Evolutionary conservation across 306 rosid genomes (phyloP).

Genomic region (Sicyos baderoa): DNA sequence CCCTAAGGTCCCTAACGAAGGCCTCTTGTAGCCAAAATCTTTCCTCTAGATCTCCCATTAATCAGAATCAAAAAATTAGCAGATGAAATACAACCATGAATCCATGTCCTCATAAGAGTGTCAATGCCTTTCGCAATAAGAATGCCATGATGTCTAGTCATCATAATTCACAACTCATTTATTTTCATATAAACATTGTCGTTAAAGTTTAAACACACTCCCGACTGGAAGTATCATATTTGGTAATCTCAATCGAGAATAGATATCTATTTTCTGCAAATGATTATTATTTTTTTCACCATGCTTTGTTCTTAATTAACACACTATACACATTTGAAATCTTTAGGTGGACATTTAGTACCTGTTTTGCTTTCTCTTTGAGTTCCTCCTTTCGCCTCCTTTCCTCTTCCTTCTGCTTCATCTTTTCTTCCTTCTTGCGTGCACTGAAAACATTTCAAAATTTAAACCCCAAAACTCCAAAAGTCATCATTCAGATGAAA

Average conservation of each 20-base stretch:
- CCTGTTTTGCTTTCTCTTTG: constrained; percentile 72
- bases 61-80: too few relatives aligned
- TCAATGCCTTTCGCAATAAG: too few relatives aligned
- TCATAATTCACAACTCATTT: not conserved
- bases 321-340: not conserved
- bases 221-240: not conserved
- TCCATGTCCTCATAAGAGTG: too few relatives aligned
- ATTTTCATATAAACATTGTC: not conserved
- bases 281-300: not conserved
- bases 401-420: constrained; percentile 65
- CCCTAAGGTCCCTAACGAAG: too few relatives aligned
- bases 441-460: constrained; percentile 39
- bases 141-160: not conserved
- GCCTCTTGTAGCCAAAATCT: too few relatives aligned
- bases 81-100: too few relatives aligned
- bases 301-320: not conserved
- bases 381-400: constrained; percentile 66
- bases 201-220: not conserved
- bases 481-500: not conserved
- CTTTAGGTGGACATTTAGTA: not conserved
- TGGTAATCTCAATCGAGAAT: not conserved
- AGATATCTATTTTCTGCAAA: not conserved
- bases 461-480: not conserved
- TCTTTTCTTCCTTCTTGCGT: constrained; percentile 58
- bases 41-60: too few relatives aligned